A percentile compares a stretch with the other conserved stretches of the same genome.
These are phyloP conservation scores for Leishmania tropica DNA, from an alignment of 208 protist genomes.

Conservation along the genomic window DNA sequence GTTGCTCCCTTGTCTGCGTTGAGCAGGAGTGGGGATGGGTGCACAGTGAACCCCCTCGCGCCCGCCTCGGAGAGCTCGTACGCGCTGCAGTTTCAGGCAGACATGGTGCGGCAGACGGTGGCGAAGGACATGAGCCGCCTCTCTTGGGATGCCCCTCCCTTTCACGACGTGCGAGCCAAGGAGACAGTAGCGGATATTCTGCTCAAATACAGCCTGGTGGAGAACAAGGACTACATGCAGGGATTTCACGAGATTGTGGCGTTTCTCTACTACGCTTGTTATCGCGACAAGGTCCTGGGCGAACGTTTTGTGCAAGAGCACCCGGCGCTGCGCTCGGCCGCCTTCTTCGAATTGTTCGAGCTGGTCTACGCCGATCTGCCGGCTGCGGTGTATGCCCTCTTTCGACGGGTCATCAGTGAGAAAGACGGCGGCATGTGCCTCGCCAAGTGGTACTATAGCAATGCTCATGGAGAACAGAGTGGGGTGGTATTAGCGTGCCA, in stretches of 20 bases:
- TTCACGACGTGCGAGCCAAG: constrained; percentile 38
- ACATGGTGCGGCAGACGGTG: constrained; percentile 40
- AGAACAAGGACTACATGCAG: constrained; percentile 79
- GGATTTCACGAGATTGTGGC: constrained; percentile 93
- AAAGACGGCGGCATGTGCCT: constrained; percentile 34
- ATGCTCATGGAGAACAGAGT: constrained; percentile 18
- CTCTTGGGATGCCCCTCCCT: constrained; percentile 65
- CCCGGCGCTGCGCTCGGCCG: constrained; percentile 9
- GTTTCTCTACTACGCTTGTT: constrained; percentile 68
- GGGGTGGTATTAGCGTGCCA: constrained; percentile 50
- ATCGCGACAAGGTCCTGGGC: constrained; percentile 38
- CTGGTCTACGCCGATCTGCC: constrained; percentile 24
- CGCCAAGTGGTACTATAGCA: constrained; percentile 53
- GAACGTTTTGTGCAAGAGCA: constrained; percentile 17
- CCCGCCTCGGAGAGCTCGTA: constrained; percentile 60
- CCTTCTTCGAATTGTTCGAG: constrained; percentile 19
- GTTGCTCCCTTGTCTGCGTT: background rate
- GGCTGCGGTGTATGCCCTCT: constrained; percentile 45
- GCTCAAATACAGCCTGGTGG: constrained; percentile 58
- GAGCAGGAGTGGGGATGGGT: background rate
- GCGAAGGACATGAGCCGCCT: constrained; percentile 72
- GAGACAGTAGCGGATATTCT: constrained; percentile 52
- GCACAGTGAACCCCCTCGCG: constrained; percentile 59
- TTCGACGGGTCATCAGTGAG: constrained; percentile 46
- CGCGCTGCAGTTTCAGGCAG: constrained; percentile 54